A percentile compares a stretch with the other conserved stretches of the same genome.
phyloP scores from a whole-genome alignment of 495 filamentous ascomycete genomes.

The Xylaria palmicola region DNA sequence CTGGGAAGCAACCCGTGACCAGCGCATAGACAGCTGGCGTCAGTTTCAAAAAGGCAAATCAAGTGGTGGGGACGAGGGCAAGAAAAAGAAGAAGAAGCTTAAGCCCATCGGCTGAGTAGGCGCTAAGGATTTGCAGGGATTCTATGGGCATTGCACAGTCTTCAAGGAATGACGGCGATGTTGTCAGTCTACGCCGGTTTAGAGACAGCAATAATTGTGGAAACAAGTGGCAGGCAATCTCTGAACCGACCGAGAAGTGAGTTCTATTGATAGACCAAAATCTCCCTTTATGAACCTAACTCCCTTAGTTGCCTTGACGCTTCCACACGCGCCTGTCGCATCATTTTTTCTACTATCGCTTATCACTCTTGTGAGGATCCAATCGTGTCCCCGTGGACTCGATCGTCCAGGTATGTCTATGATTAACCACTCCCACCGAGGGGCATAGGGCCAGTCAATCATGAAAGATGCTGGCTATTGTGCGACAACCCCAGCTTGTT shows the following conservation, averaged over 20 bases:
- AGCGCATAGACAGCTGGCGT: conserved; percentile 91
- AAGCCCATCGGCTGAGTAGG: conserved; percentile 47
- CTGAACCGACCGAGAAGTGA: conserved; percentile 26
- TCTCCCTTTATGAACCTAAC: conserved; percentile 32
- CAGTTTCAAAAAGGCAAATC: conserved; percentile 77
- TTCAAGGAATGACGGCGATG: neutral
- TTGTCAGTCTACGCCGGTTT: neutral
- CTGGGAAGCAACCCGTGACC: conserved; percentile 91
- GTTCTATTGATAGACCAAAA: conserved; percentile 35
- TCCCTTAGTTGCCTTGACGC: conserved; percentile 29
- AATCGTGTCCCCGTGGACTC: neutral
- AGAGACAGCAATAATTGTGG: neutral
- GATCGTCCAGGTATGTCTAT: conserved; percentile 11
- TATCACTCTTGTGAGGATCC: conserved; percentile 1
- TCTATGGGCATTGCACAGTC: neutral
- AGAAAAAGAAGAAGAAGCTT: conserved; percentile 95
- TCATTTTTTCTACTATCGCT: neutral
- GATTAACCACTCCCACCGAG: neutral
- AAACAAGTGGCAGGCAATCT: conserved; percentile 2
- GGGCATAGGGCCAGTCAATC: neutral
- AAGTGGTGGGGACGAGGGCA: conserved; percentile 61
- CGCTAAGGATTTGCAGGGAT: conserved; percentile 10
- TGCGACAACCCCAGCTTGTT: neutral
- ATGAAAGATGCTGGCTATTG: neutral
- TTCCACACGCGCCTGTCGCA: conserved; percentile 9